Evolutionary conservation across 768 basidiomycete genomes (phyloP).

Genomic region (Phanerochaete carnosa): DNA sequence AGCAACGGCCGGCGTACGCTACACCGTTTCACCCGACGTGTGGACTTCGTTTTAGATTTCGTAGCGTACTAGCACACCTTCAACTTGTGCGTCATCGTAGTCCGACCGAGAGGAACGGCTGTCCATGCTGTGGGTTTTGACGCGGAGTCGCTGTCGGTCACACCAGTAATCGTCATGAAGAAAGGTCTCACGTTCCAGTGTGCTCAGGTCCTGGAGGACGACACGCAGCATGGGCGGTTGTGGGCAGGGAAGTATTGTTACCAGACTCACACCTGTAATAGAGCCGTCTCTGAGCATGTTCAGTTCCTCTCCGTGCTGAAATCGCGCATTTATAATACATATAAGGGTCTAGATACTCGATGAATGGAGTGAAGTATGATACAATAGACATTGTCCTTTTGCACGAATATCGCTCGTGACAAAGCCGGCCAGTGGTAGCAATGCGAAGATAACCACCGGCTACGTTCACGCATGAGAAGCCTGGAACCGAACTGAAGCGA

Average conservation of each 20-base stretch:
- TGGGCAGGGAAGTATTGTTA: conserved; percentile 16
- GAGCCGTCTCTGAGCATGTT: neutral
- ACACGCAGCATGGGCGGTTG: conserved; percentile 13
- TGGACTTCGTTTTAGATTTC: conserved; percentile 20
- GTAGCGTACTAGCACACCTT: conserved; percentile 18
- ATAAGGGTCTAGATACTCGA: too few relatives aligned
- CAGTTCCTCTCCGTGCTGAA: too few relatives aligned
- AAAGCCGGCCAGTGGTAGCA: too few relatives aligned
- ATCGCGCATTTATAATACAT: too few relatives aligned
- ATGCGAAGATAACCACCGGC: too few relatives aligned
- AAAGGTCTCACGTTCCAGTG: conserved; percentile 18
- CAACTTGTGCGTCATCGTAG: conserved; percentile 3
- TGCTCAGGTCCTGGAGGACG: conserved; percentile 14
- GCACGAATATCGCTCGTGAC: too few relatives aligned
- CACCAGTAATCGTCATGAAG: conserved; percentile 5
- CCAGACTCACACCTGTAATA: conserved; percentile 1
- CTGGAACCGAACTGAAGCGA: neutral
- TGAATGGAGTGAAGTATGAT: too few relatives aligned
- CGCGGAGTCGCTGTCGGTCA: neutral
- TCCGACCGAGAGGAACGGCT: conserved; percentile 15
- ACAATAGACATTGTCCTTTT: too few relatives aligned
- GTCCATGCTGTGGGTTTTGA: conserved; percentile 15
- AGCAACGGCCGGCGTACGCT: conserved; percentile 15
- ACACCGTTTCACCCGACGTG: conserved; percentile 11
- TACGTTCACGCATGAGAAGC: neutral